Percentiles rank a stretch among this genome's conserved stretches.
phyloP scores from a whole-genome alignment of 768 basidiomycete species.

The Rhodotorula taiwanensis region DNA sequence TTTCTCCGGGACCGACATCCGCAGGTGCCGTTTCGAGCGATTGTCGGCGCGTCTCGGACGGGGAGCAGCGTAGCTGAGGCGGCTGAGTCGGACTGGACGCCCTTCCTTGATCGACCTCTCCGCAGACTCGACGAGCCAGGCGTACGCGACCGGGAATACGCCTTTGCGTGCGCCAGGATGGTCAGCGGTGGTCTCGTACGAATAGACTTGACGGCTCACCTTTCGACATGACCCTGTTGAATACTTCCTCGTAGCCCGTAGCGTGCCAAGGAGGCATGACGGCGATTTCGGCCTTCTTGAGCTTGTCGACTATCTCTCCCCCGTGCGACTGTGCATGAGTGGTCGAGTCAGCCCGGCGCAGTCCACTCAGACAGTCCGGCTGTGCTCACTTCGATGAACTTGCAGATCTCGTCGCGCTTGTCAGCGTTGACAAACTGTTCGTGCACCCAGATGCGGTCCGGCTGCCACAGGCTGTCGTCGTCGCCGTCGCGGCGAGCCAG shows the following conservation, averaged over 20 bases:
- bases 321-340: not conserved
- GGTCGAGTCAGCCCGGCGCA: no score
- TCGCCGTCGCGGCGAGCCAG: no score
- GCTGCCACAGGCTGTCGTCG: not conserved
- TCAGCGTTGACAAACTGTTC: not conserved
- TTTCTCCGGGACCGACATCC: not conserved
- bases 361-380: not conserved
- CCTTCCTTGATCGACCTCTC: not conserved
- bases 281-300: not conserved
- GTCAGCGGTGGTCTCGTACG: not conserved
- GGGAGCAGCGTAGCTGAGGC: not conserved
- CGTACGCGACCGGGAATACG: not conserved
- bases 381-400: not conserved
- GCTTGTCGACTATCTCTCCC: not conserved
- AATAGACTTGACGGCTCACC: not conserved
- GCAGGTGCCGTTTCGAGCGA: not conserved
- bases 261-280: not conserved
- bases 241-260: not conserved
- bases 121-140: not conserved
- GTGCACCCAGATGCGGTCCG: slow-evolving; percentile 6
- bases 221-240: not conserved
- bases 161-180: not conserved
- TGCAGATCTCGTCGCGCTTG: not conserved
- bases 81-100: not conserved
- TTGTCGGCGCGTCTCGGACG: not conserved